phyloP scores from a whole-genome alignment of 371 early-diverging fungal species.

The Coemansia sp. region DNA sequence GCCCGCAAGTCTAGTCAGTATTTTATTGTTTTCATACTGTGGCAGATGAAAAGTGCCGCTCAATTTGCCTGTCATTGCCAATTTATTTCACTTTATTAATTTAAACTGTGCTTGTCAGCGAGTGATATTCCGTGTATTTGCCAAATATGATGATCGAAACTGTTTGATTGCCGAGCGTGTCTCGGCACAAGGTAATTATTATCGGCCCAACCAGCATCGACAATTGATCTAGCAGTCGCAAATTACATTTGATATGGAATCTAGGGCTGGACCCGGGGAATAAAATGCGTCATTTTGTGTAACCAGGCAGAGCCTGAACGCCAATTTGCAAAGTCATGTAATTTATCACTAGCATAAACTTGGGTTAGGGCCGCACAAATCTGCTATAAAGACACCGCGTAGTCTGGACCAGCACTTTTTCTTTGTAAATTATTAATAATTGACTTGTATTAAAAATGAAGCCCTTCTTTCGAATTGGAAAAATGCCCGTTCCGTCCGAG shows the following conservation, averaged over 20 bases:
- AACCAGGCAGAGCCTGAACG: not conserved
- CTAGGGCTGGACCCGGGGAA: slow-evolving; percentile 3
- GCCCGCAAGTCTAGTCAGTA: too few species aligned
- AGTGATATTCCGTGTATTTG: not conserved
- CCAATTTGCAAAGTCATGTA: not conserved
- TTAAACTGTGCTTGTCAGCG: not conserved
- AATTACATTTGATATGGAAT: not conserved
- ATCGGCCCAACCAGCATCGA: not conserved
- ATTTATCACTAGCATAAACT: not conserved
- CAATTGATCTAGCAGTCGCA: not conserved
- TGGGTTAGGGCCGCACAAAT: not conserved
- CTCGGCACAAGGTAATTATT: too few species aligned
- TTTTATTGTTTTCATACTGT: not conserved
- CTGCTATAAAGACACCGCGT: not conserved
- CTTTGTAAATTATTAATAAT: not conserved
- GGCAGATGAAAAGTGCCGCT: not conserved
- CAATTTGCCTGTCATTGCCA: not conserved
- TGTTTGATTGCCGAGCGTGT: not conserved
- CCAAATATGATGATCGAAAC: too few species aligned
- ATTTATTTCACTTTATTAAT: not conserved
- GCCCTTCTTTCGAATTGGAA: slow-evolving; percentile 27
- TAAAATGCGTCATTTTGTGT: not conserved
- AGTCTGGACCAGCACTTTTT: not conserved
- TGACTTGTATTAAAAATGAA: slow-evolving; percentile 14
- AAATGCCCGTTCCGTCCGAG: slow-evolving; percentile 21